A percentile compares a stretch with the other conserved stretches of the same genome.
These are phyloP conservation scores for Zasmidium angulare DNA, from an alignment of 2,329 filamentous ascomycete species.

Conservation along the genomic window DNA sequence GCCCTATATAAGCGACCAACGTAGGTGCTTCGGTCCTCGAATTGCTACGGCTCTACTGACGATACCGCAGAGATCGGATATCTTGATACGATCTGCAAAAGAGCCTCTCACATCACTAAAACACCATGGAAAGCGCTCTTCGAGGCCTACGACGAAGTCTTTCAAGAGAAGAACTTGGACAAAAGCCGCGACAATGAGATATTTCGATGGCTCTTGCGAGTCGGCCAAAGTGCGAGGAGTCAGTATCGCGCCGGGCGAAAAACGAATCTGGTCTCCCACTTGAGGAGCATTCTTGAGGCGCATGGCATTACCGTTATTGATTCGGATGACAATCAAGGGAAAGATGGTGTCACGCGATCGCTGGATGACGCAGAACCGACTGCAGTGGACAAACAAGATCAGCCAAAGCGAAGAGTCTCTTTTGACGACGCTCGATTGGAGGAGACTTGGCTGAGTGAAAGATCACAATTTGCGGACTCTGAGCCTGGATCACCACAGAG, in stretches of 20 bases:
- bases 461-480: constrained; percentile 18
- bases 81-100: constrained; percentile 72
- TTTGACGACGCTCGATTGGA: constrained; percentile 58
- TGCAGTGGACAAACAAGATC: constrained; percentile 8
- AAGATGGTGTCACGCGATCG: constrained; percentile 35
- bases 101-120: constrained; percentile 66
- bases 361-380: constrained; percentile 4
- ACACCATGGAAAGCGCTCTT: constrained; percentile 77
- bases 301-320: constrained; percentile 26
- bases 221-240: constrained; percentile 56
- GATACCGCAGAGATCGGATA: constrained; percentile 68
- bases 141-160: constrained; percentile 72
- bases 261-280: constrained; percentile 26
- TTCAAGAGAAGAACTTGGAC: constrained; percentile 69
- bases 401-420: constrained; percentile 51
- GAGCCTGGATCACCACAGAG: neutral
- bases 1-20: constrained; percentile 42
- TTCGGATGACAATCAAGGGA: constrained; percentile 27
- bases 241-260: constrained; percentile 16
- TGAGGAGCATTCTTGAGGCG: constrained; percentile 30
- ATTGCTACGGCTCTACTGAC: neutral
- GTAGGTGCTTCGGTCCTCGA: constrained; percentile 27
- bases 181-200: constrained; percentile 74
- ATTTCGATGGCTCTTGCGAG: constrained; percentile 74
- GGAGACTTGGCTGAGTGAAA: constrained; percentile 46